Percentiles rank a stretch among this genome's conserved stretches.
phyloP scores from a whole-genome alignment of 2,329 filamentous ascomycete genomes.

The Aspergillus amoenus region DNA sequence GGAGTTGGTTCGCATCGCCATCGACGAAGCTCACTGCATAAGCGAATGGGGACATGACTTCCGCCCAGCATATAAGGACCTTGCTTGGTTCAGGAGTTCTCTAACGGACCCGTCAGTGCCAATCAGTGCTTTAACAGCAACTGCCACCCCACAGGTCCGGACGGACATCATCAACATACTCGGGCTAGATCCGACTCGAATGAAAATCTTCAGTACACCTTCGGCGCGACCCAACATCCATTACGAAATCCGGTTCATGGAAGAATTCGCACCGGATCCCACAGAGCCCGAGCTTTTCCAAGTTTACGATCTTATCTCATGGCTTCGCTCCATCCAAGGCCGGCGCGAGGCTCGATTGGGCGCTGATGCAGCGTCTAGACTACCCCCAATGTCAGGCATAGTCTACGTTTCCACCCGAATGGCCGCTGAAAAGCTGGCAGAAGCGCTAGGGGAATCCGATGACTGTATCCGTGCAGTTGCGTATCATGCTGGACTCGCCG shows the following conservation, averaged over 20 bases:
- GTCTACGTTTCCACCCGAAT: conserved; percentile 47
- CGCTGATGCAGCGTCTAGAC: conserved; percentile 16
- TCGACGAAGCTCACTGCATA: conserved; percentile 96
- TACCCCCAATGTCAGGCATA: conserved; percentile 46
- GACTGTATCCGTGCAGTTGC: conserved; percentile 43
- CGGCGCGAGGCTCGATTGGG: conserved; percentile 60
- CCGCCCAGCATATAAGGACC: conserved; percentile 82
- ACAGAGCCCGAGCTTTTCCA: conserved; percentile 57
- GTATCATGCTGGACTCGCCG: conserved; percentile 65
- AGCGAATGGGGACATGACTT: conserved; percentile 99
- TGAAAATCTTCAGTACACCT: conserved; percentile 78
- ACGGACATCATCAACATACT: conserved; percentile 79
- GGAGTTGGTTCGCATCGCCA: conserved; percentile 82
- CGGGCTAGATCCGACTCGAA: conserved; percentile 61
- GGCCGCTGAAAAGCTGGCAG: conserved; percentile 42
- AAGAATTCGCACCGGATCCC: conserved; percentile 30
- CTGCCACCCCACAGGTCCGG: conserved; percentile 77
- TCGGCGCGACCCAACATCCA: conserved; percentile 84
- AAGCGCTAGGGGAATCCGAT: conserved; percentile 30
- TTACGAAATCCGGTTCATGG: conserved; percentile 73
- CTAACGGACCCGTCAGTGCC: conserved; percentile 73
- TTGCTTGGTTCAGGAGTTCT: conserved; percentile 76
- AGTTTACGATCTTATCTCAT: conserved; percentile 73
- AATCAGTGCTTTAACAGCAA: conserved; percentile 90
- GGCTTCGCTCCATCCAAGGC: conserved; percentile 71